A percentile compares a stretch with the other conserved stretches of the same genome.
Conservation (phyloP, 1,284 basidiomycete species). For the Pseudozyma pruni region DNA sequence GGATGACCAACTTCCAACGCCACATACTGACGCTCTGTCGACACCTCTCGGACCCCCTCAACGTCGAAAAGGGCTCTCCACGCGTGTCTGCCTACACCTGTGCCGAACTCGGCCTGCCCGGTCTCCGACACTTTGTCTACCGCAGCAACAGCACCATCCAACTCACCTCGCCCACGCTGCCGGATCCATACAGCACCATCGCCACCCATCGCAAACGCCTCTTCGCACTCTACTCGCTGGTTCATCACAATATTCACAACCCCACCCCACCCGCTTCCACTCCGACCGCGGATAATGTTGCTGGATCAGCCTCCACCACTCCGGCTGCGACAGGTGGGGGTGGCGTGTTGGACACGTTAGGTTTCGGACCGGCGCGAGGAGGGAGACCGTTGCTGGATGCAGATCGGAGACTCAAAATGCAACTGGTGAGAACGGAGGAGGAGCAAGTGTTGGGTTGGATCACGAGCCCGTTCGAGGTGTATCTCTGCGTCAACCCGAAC, state of each 20-base stretch:
- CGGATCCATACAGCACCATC: constrained; percentile 79
- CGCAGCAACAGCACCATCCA: constrained; percentile 89
- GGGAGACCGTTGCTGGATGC: constrained; percentile 10
- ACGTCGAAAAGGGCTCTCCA: constrained; percentile 29
- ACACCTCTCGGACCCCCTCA: constrained; percentile 33
- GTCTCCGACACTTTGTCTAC: constrained; percentile 92
- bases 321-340: constrained; percentile 50
- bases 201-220: constrained; percentile 75
- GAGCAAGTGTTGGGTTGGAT: constrained; percentile 83
- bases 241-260: constrained; percentile 46
- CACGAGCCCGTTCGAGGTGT: constrained; percentile 90
- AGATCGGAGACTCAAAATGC: constrained; percentile 45
- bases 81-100: constrained; percentile 31
- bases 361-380: constrained; percentile 62
- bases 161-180: constrained; percentile 82
- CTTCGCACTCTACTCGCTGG: constrained; percentile 43
- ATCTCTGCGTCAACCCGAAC: constrained; percentile 81
- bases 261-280: constrained; percentile 13
- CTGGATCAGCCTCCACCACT: constrained; percentile 4
- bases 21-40: constrained; percentile 23
- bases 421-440: constrained; percentile 80
- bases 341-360: constrained; percentile 74
- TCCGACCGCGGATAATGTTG: background rate
- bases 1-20: constrained; percentile 31
- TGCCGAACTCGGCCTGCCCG: constrained; percentile 81